These are phyloP conservation scores for Cyclotella distinguenda DNA, from an alignment of 108 stramenopile species.

Conservation along the genomic window DNA sequence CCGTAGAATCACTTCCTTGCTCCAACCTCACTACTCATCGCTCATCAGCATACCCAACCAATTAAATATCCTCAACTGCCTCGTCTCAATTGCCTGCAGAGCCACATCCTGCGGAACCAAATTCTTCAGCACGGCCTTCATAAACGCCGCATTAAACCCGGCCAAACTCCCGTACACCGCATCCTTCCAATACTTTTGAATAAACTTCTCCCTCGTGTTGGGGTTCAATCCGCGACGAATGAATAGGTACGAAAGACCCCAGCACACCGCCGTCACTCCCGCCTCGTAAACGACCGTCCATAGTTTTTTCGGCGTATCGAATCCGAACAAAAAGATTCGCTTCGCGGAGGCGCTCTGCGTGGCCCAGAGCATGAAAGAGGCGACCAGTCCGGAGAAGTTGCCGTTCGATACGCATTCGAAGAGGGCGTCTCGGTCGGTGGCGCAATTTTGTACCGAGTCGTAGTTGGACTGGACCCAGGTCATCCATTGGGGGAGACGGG, in stretches of 20 bases:
- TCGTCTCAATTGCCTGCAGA: constrained; percentile 36
- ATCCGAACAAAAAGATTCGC: constrained; percentile 84
- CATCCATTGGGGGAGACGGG: constrained; percentile 73
- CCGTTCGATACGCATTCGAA: constrained; percentile 76
- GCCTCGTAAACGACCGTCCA: constrained; percentile 88
- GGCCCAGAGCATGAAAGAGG: constrained; percentile 73
- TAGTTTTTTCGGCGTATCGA: constrained; percentile 73
- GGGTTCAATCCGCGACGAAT: constrained; percentile 87
- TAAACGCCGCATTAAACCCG: constrained; percentile 87
- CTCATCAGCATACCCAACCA: constrained; percentile 37
- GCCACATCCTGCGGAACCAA: constrained; percentile 74
- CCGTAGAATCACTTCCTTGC: neutral
- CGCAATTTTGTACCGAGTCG: constrained; percentile 79
- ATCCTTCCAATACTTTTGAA: constrained; percentile 90
- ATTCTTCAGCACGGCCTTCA: constrained; percentile 88
- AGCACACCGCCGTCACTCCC: constrained; percentile 76
- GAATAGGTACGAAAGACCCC: constrained; percentile 81
- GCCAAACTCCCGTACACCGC: constrained; percentile 88
- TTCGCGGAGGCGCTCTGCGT: constrained; percentile 73
- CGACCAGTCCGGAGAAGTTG: constrained; percentile 79
- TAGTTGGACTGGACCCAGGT: constrained; percentile 63
- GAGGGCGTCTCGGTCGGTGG: constrained; percentile 74
- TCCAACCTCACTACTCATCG: constrained; percentile 9
- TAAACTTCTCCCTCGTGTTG: constrained; percentile 69
- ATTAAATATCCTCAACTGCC: constrained; percentile 38